Percentiles rank a stretch among this genome's conserved stretches.
Evolutionary conservation across 768 basidiomycete species (phyloP).

Genomic region (Calvatia gigantea): DNA sequence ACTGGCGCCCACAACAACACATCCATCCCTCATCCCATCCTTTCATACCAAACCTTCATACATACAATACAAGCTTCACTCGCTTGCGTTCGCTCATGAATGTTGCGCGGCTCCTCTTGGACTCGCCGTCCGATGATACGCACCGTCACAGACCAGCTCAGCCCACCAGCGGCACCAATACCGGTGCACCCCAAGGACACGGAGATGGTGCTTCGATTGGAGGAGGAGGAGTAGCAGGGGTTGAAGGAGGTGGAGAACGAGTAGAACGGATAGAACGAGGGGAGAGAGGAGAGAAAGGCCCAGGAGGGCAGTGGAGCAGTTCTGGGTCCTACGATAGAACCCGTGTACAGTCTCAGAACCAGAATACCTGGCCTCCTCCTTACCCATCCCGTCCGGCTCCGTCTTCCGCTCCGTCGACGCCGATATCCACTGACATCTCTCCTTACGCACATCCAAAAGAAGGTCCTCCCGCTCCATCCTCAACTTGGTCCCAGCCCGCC

Average conservation of each 20-base stretch:
- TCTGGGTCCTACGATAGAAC: constrained; percentile 8
- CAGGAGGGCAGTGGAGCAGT: constrained; percentile 2
- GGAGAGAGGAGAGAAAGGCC: constrained; percentile 4
- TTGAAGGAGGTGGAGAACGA: not conserved
- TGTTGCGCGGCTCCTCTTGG: constrained; percentile 18
- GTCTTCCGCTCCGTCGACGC: constrained; percentile 5
- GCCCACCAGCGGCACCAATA: constrained; percentile 1
- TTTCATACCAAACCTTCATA: not conserved
- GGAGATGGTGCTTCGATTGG: not conserved
- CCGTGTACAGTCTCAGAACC: constrained; percentile 11
- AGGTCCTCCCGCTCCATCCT: not conserved
- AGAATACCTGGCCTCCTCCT: constrained; percentile 8
- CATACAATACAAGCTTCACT: not conserved
- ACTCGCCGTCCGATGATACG: constrained; percentile 16
- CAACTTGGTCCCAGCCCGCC: constrained; percentile 5
- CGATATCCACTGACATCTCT: constrained; percentile 9
- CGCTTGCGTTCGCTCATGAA: constrained; percentile 13
- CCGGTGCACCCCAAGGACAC: not conserved
- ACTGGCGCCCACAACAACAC: constrained; percentile 4
- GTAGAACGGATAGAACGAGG: constrained; percentile 3
- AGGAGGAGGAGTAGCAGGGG: not conserved
- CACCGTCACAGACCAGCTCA: constrained; percentile 5
- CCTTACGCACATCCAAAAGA: constrained; percentile 8
- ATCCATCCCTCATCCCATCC: not conserved
- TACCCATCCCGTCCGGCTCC: constrained; percentile 1